phyloP scores from a whole-genome alignment of 768 basidiomycete species.

The Boletus rufocinnamomeus region DNA sequence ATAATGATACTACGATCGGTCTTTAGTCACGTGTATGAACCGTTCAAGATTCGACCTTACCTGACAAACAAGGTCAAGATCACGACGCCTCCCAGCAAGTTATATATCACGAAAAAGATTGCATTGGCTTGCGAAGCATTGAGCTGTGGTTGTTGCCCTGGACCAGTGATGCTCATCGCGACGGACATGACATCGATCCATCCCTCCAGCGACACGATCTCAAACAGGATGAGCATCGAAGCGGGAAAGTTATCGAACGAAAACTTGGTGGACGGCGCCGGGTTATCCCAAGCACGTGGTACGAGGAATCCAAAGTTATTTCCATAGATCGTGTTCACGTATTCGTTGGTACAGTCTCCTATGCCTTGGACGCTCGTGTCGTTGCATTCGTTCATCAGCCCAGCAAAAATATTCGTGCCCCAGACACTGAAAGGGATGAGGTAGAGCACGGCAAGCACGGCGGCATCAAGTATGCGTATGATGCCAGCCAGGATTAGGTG shows the following conservation, averaged over 20 bases:
- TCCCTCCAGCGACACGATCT: slow-evolving; percentile 94
- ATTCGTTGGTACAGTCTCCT: slow-evolving; percentile 75
- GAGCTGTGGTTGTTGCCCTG: slow-evolving; percentile 63
- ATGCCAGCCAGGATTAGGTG: slow-evolving; percentile 86
- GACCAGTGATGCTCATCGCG: slow-evolving; percentile 75
- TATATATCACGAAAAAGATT: slow-evolving; percentile 90
- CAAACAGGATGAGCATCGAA: slow-evolving; percentile 89
- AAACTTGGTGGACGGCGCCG: slow-evolving; percentile 79
- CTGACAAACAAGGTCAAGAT: slow-evolving; percentile 90
- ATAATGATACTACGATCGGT: slow-evolving; percentile 79
- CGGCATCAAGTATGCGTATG: slow-evolving; percentile 84
- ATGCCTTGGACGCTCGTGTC: slow-evolving; percentile 56
- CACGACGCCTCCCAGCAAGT: slow-evolving; percentile 86
- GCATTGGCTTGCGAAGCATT: slow-evolving; percentile 82
- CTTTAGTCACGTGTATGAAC: slow-evolving; percentile 6
- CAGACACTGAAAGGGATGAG: slow-evolving; percentile 93
- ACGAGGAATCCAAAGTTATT: slow-evolving; percentile 66
- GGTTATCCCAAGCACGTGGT: slow-evolving; percentile 89
- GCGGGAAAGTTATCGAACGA: slow-evolving; percentile 86
- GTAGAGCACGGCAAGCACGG: slow-evolving; percentile 84
- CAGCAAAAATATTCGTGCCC: slow-evolving; percentile 92
- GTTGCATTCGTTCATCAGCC: slow-evolving; percentile 83
- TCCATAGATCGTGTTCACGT: slow-evolving; percentile 59
- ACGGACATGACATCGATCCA: slow-evolving; percentile 94
- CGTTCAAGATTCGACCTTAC: slow-evolving; percentile 40